A percentile compares a stretch with the other conserved stretches of the same genome.
phyloP scores from a whole-genome alignment of 345 rosid species.

The Brassica juncea region DNA sequence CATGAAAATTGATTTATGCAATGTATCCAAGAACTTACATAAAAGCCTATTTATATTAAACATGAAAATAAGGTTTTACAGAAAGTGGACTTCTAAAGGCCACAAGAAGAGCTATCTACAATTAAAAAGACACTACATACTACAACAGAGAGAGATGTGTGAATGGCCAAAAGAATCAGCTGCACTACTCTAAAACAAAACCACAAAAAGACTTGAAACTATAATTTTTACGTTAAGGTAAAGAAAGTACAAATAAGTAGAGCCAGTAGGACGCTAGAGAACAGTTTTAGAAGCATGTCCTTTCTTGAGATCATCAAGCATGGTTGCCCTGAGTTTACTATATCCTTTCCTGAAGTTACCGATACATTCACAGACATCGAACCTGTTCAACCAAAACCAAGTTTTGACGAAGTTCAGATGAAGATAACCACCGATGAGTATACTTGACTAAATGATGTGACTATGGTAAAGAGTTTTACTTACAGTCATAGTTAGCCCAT shows the following conservation, averaged over 20 bases:
- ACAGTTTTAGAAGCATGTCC: conserved; percentile 49
- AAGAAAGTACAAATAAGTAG: conserved; percentile 45
- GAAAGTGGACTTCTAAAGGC: background rate
- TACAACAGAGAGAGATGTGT: background rate
- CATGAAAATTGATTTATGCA: background rate
- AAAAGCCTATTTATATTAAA: background rate
- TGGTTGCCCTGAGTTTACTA: conserved; percentile 58
- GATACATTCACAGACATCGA: conserved; percentile 89
- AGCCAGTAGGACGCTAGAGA: conserved; percentile 41
- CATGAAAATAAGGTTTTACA: background rate
- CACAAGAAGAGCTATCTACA: conserved; percentile 20
- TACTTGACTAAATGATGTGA: background rate
- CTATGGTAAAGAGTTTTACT: conserved; percentile 39
- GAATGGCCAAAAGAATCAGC: conserved; percentile 23
- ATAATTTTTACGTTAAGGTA: conserved; percentile 40
- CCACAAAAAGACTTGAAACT: conserved; percentile 34
- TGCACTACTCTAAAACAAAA: conserved; percentile 23
- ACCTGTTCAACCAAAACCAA: conserved; percentile 48
- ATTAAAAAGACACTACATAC: conserved; percentile 6
- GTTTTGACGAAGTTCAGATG: background rate
- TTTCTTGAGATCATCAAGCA: conserved; percentile 48
- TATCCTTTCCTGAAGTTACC: conserved; percentile 64
- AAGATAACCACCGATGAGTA: background rate
- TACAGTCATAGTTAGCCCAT: conserved; percentile 93
- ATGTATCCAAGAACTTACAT: background rate